Base-by-base conservation (phyloP, 768 basidiomycete species). In the Collybia sordida region DNA sequence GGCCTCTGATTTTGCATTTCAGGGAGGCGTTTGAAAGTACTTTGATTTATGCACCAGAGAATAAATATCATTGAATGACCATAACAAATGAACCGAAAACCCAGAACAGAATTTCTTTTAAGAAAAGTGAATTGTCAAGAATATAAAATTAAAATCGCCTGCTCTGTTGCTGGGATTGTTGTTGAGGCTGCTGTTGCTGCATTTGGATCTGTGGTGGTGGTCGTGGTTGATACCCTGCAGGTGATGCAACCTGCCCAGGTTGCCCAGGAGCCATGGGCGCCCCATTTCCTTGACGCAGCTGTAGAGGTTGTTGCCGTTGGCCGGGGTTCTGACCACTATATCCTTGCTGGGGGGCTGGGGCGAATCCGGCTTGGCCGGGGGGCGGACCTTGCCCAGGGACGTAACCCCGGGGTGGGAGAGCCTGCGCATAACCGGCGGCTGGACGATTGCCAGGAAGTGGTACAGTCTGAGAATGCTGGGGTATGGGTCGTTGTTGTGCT, bases 361-460 rank as follows among this genome's bases (percentile, higher is more conserved):
- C 68, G 41, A 69, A 75, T 2, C 59, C 65, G 41, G 59, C 64
- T 25, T 64, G 64, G 34, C 55, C 55, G 47, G 59, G 35, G 56
- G 71, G 63, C 9, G 70, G 72, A 48, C 64, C 70, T 52, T 76
- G 75, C 6, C 70, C 70, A 18, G 77, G 71, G 1, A 68, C 68
- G 51, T 63, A 73, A 27, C 55, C 53, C 44, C 56, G 60, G 8
- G 48, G 47, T 3, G 60, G 53, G 31, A 49, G 58, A 19, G 59
- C 51, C 31, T 64, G 64, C 11, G 44, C 57, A 45, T 53, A 59
- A 14, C 67, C 68, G 27, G 70, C 62, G 15, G 72, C 71, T 9
- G 71, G 71, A 22, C 73, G 72, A 41, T 64, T 60, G 19, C 61
- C 61, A 22, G 70, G 69, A 28, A 49, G 46, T 18, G 54, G 48